A percentile compares a stretch with the other conserved stretches of the same genome.
These are phyloP conservation scores for Suhomyces maxii DNA, from an alignment of 1,139 yeast genomes.

Conservation along the genomic window DNA sequence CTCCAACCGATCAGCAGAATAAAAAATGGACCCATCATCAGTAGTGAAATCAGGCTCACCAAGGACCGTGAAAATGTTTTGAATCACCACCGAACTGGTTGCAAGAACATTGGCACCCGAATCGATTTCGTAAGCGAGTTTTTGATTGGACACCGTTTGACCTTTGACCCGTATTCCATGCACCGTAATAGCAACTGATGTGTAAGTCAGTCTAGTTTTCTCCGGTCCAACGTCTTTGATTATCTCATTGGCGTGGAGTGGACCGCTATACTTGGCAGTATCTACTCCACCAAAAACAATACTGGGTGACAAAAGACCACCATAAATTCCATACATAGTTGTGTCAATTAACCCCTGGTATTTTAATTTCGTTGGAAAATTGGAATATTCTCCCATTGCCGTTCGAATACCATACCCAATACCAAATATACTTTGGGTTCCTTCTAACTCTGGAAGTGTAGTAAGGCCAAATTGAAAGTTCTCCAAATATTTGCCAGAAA, in stretches of 20 bases:
- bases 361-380: slow-evolving; percentile 16
- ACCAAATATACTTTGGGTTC: slow-evolving; percentile 21
- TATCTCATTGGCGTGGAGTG: slow-evolving; percentile 21
- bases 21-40: neutral
- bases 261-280: slow-evolving; percentile 15
- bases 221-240: slow-evolving; percentile 14
- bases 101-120: slow-evolving; percentile 22
- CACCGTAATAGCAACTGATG: slow-evolving; percentile 20
- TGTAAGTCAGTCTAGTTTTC: slow-evolving; percentile 11
- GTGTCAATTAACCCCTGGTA: slow-evolving; percentile 15
- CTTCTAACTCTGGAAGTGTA: slow-evolving; percentile 7
- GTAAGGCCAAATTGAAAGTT: slow-evolving; percentile 14
- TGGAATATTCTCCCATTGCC: slow-evolving; percentile 15
- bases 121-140: slow-evolving; percentile 21
- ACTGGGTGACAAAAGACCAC: slow-evolving; percentile 10
- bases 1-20: neutral
- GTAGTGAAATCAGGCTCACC: slow-evolving; percentile 5
- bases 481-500: slow-evolving; percentile 3
- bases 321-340: slow-evolving; percentile 18
- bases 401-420: slow-evolving; percentile 17
- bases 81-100: slow-evolving; percentile 19
- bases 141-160: slow-evolving; percentile 16
- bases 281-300: slow-evolving; percentile 27
- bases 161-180: slow-evolving; percentile 16
- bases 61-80: slow-evolving; percentile 18